Percentiles rank a stretch among this genome's conserved stretches.
These are phyloP conservation scores for Oropetium thomaeum DNA, from an alignment of 176 grass and related monocot genomes.

Conservation along the genomic window DNA sequence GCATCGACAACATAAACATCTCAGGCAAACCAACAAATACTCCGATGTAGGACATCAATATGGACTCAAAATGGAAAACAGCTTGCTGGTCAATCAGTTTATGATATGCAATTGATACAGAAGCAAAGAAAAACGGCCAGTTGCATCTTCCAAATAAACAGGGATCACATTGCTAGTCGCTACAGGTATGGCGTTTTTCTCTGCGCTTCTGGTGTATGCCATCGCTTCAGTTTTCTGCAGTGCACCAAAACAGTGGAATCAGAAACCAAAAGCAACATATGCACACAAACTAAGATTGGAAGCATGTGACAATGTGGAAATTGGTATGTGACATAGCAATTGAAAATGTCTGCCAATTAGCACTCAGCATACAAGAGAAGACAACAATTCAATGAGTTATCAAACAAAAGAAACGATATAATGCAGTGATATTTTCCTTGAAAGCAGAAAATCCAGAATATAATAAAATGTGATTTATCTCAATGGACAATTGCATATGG, in stretches of 20 bases:
- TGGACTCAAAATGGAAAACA: slow-evolving; percentile 35
- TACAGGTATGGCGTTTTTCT: slow-evolving; percentile 28
- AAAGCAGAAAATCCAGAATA: neutral
- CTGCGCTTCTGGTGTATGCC: slow-evolving; percentile 7
- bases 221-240: slow-evolving; percentile 45
- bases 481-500: slow-evolving; percentile 12
- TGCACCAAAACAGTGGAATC: neutral
- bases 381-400: neutral
- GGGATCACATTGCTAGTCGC: neutral
- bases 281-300: neutral
- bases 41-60: neutral
- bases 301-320: neutral
- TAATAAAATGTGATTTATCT: neutral
- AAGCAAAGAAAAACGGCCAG: slow-evolving; percentile 27
- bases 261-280: neutral
- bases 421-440: neutral
- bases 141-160: slow-evolving; percentile 11
- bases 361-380: neutral
- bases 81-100: slow-evolving; percentile 20
- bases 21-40: slow-evolving; percentile 34
- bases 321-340: neutral
- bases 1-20: slow-evolving; percentile 24
- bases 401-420: neutral
- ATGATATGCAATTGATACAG: slow-evolving; percentile 26
- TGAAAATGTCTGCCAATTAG: neutral